Conservation (phyloP, 2,329 filamentous ascomycete genomes). For the Fusarium chlamydosporum region DNA sequence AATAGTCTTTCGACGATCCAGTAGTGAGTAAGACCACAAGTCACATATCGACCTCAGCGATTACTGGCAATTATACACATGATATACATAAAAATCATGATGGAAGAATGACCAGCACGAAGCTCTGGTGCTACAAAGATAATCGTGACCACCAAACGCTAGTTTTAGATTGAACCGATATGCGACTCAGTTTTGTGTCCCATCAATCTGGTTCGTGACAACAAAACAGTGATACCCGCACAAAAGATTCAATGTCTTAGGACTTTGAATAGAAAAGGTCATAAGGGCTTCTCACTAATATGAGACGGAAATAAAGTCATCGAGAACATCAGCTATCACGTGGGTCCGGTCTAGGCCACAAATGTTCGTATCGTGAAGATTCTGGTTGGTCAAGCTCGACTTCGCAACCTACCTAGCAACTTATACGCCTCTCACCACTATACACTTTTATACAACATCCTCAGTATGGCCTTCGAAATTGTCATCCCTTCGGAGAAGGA, state of each 20-base stretch:
- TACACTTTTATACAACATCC: neutral
- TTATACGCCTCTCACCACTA: constrained; percentile 1
- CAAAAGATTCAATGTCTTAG: neutral
- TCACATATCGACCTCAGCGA: neutral
- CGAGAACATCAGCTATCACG: constrained; percentile 21
- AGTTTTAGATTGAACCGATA: neutral
- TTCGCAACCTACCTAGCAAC: constrained; percentile 11
- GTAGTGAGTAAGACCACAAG: neutral
- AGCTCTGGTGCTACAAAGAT: neutral
- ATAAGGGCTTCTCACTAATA: neutral
- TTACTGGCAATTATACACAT: neutral
- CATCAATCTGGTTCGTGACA: neutral
- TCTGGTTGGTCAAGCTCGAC: constrained; percentile 36
- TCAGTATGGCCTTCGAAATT: constrained; percentile 51
- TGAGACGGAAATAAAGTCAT: neutral
- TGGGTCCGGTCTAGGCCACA: constrained; percentile 24
- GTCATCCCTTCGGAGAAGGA: constrained; percentile 48
- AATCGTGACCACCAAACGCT: neutral
- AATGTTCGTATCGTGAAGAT: constrained; percentile 23
- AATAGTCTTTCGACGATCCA: neutral
- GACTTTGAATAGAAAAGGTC: neutral
- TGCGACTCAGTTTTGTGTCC: neutral
- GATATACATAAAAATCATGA: neutral
- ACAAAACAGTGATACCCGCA: neutral
- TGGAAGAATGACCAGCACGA: neutral